Evolutionary conservation across 2,329 filamentous ascomycete species (phyloP), one percentile per base, ranked within the genome.

Genomic region (Penicillium sp.): DNA sequence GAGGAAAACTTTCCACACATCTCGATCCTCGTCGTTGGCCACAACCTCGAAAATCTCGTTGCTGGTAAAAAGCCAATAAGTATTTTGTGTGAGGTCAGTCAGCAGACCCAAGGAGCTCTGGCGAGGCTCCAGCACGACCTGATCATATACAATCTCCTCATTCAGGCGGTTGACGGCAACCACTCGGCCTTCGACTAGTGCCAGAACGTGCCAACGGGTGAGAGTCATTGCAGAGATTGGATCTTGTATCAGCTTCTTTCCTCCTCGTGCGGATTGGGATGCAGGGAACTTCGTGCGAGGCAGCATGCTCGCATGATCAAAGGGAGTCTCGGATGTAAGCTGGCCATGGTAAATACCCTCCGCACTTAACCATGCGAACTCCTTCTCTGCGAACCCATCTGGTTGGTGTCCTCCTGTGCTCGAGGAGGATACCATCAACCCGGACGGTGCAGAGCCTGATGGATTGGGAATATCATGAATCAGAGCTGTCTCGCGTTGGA

Each of bases 1-100:
- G 60, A 97, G 84, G 87, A 98, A 91, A 55, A 98, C 92, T 73
- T 92, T 92, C 95, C 95, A 99, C 16, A 98, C 87, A 74, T 98
- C 91, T 67, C 95, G 83, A 68, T 93, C 91, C 75, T 99, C 95
- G 58, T 98, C 92, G 48, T 88, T 89, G 13, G 94, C 89, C 13
- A 95, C 91, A 60, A 99, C 89, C 78, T 99, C 95, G 68, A 93
- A 97, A 54, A 99, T 97, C 71, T 96, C 93, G 59, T 91, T 85
- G 0, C 87, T 85, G 0, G 94, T 98, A 72, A 98, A 96, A 2
- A 99, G 84, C 95, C 96, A 99, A 73, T 94, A 97, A 0, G 95
- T 99, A 71, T 94, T 96, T 81, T 97, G 97, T 75, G 95, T 94
- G 62, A 90, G 85, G 76, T 99, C 95, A 8, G 94, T 89, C 54